These are phyloP conservation scores for Harrya chromipes DNA, from an alignment of 768 basidiomycete species.

Conservation along the genomic window DNA sequence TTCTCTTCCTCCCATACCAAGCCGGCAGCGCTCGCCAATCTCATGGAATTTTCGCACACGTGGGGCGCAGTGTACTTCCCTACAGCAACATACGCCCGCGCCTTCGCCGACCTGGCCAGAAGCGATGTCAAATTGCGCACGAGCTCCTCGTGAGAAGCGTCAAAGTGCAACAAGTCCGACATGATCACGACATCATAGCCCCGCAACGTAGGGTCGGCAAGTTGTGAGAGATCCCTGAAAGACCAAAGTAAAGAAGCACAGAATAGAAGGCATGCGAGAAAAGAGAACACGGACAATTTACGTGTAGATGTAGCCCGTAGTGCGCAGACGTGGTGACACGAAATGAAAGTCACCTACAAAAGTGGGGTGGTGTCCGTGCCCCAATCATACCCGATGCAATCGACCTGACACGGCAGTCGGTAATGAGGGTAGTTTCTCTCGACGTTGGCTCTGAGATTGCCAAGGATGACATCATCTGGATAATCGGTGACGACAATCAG, in stretches of 20 bases:
- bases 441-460: slow-evolving; percentile 55
- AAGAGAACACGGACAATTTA: no score
- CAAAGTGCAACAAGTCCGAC: slow-evolving; percentile 72
- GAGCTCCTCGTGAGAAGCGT: slow-evolving; percentile 54
- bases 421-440: slow-evolving; percentile 43
- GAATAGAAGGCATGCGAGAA: no score
- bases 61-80: slow-evolving; percentile 57
- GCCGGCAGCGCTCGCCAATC: slow-evolving; percentile 37
- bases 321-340: not conserved
- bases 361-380: slow-evolving; percentile 46
- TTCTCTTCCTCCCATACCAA: slow-evolving; percentile 47
- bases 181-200: slow-evolving; percentile 61
- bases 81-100: slow-evolving; percentile 57
- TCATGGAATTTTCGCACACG: slow-evolving; percentile 55
- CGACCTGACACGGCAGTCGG: slow-evolving; percentile 39
- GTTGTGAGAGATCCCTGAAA: slow-evolving; percentile 14
- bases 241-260: no score
- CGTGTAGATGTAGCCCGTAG: no score
- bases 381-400: slow-evolving; percentile 61
- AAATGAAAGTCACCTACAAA: slow-evolving; percentile 39
- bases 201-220: slow-evolving; percentile 12
- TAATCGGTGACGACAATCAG: slow-evolving; percentile 66
- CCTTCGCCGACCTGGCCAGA: slow-evolving; percentile 38
- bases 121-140: slow-evolving; percentile 49
- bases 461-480: slow-evolving; percentile 58